Evolutionary conservation across 1,139 yeast genomes (phyloP), one percentile per base, ranked within the genome.

Genomic region (Suhomyces wounanorum): DNA sequence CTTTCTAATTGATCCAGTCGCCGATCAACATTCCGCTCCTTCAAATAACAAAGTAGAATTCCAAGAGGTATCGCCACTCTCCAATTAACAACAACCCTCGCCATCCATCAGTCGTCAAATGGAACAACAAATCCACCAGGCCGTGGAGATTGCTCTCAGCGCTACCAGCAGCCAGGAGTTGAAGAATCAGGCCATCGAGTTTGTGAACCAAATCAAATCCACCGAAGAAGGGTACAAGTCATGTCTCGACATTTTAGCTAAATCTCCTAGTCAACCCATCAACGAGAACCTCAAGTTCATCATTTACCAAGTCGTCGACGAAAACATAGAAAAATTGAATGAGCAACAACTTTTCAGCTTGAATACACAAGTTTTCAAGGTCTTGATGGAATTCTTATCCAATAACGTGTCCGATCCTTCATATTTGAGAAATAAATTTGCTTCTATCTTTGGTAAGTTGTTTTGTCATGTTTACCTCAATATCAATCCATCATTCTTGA

Each of bases 71-170:
- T 14, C 42, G 41, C 33, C 42, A 25, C 18, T 40, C 42, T 16
- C 33, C 42, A 23, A n/a, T 23, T 36, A 26, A 23, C 37, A 44
- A 31, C 44, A 30, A 30, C 36, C 25, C 18, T 13, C 47, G 18
- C 26, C 37, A 26, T 36, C 31, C 47, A 37, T 14, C 37, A 16
- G 35, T 44, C 37, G 44, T 21, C 42, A 46, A 28, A 89, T 89
- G 95, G 91, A 89, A 60, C 82, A 83, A 60, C 96, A 91, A 75
- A 88, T 94, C 65, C 92, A 83, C 69, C 96, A 91, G 74, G 99
- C 97, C 45, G 96, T 94, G 50, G 87, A 84, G 59, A 85, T 92
- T 57, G 98, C 97, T 37, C 82, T 90, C 56, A 84, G 86, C 64
- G 89, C 89, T 44, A 76, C 86, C n/a, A 81, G 88, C 21, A 95